These are phyloP conservation scores for Lathyrus tuberosus DNA, from an alignment of 306 rosid genomes.

Conservation along the genomic window DNA sequence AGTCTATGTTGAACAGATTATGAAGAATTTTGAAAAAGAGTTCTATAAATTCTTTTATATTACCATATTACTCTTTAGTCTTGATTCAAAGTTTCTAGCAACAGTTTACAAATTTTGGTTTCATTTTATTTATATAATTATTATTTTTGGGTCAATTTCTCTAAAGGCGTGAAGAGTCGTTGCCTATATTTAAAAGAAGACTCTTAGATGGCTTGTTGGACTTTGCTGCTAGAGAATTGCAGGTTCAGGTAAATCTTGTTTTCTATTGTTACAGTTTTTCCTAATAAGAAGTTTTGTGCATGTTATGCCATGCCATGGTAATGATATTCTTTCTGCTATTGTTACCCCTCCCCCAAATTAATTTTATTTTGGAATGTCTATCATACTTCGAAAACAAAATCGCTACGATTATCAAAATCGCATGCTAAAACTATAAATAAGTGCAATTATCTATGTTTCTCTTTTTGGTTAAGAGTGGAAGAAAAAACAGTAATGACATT, in stretches of 20 bases:
- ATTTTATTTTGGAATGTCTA: conserved; percentile 27
- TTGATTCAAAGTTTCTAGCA: conserved; percentile 22
- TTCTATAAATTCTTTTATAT: conserved; percentile 27
- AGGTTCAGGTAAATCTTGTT: conserved; percentile 77
- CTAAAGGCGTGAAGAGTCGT: conserved; percentile 85
- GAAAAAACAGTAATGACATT: conserved; percentile 40
- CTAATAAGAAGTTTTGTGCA: conserved; percentile 22
- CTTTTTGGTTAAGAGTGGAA: conserved; percentile 32
- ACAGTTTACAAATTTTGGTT: conserved; percentile 23
- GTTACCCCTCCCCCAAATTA: not conserved
- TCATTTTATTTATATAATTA: conserved; percentile 33
- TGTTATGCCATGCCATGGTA: conserved; percentile 21
- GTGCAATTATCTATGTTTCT: conserved; percentile 29
- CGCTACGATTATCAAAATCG: conserved; percentile 24
- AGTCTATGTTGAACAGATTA: conserved; percentile 26
- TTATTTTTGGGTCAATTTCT: conserved; percentile 43
- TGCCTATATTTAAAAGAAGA: conserved; percentile 94
- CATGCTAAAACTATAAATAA: conserved; percentile 18
- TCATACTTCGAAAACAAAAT: conserved; percentile 1
- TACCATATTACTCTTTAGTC: conserved; percentile 9
- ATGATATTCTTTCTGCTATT: conserved; percentile 25
- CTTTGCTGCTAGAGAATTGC: conserved; percentile 95
- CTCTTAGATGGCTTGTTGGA: conserved; percentile 89
- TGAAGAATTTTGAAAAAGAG: conserved; percentile 29
- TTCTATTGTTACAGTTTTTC: conserved; percentile 26